Evolutionary conservation across 352 stramenopile genomes (phyloP).

Genomic region (Pythium grandisporangium): DNA sequence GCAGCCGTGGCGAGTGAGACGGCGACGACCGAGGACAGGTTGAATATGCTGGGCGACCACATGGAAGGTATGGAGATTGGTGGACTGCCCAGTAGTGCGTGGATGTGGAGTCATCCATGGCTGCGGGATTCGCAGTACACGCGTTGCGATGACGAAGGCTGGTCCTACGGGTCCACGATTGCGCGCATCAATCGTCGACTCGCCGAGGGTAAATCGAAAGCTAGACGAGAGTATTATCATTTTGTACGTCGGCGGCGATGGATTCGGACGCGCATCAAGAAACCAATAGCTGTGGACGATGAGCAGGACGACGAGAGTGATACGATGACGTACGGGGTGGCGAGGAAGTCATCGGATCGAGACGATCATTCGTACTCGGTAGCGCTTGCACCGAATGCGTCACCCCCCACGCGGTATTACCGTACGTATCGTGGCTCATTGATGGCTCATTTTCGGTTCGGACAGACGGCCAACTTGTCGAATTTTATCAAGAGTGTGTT

Average conservation of each 20-base stretch:
- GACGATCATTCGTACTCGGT: too few relatives aligned
- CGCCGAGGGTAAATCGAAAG: slow-evolving; percentile 62
- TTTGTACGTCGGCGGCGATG: slow-evolving; percentile 67
- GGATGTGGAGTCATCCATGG: slow-evolving; percentile 82
- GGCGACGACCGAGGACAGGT: too few relatives aligned
- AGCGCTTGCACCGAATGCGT: too few relatives aligned
- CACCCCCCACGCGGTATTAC: slow-evolving; percentile 36
- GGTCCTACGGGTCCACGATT: slow-evolving; percentile 81
- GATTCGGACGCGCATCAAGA: slow-evolving; percentile 71
- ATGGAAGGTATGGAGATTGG: slow-evolving; percentile 39
- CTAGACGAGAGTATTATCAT: slow-evolving; percentile 71
- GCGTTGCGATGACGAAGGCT: slow-evolving; percentile 77
- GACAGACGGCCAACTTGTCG: slow-evolving; percentile 22
- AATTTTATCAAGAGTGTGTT: slow-evolving; percentile 59
- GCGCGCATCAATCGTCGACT: slow-evolving; percentile 73
- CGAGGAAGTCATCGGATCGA: neutral
- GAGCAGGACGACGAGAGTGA: neutral
- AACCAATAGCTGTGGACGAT: slow-evolving; percentile 11
- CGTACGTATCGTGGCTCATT: slow-evolving; percentile 56
- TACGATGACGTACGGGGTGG: neutral
- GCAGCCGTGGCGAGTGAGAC: slow-evolving; percentile 24
- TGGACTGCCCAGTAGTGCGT: slow-evolving; percentile 49
- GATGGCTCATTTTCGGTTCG: slow-evolving; percentile 50
- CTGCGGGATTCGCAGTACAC: slow-evolving; percentile 67
- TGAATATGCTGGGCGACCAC: slow-evolving; percentile 33